phyloP scores from a whole-genome alignment of 148 eudicot genomes.

The Camellia granthamiana region DNA sequence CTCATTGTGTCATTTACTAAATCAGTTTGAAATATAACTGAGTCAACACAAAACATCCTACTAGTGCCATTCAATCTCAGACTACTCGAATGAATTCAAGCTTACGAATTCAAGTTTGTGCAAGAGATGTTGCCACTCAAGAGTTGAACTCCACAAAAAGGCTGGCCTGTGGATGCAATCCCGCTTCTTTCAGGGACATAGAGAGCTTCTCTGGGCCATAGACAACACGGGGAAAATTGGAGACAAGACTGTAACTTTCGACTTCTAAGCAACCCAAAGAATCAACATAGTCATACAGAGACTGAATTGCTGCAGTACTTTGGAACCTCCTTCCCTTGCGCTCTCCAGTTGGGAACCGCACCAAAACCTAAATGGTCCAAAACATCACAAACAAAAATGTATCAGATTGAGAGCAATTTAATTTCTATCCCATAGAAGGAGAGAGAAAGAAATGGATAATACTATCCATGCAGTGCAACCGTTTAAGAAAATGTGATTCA shows the following conservation, averaged over 20 bases:
- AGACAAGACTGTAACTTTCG: constrained; percentile 70
- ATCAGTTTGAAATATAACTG: neutral
- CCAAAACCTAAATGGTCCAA: constrained; percentile 58
- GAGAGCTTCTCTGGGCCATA: constrained; percentile 73
- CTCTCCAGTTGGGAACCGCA: constrained; percentile 84
- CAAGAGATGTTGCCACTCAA: constrained; percentile 20
- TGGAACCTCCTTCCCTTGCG: constrained; percentile 85
- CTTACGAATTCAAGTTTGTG: neutral
- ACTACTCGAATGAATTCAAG: neutral
- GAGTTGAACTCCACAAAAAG: constrained; percentile 82
- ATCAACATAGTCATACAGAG: constrained; percentile 88
- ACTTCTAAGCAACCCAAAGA: constrained; percentile 74
- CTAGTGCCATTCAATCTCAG: neutral
- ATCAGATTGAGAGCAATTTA: neutral
- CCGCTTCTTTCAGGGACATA: constrained; percentile 76
- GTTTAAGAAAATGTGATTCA: no score
- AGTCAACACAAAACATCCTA: constrained; percentile 2
- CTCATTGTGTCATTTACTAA: constrained; percentile 4
- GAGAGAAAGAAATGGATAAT: no score
- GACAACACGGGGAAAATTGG: constrained; percentile 88
- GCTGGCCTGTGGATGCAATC: constrained; percentile 76
- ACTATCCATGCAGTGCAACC: no score
- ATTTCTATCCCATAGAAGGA: neutral
- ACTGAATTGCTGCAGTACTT: constrained; percentile 59
- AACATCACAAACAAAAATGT: constrained; percentile 3